Evolutionary conservation across 1,284 basidiomycete species (phyloP), one percentile per base, ranked within the genome.

Genomic region (Cutaneotrichosporon dermatis): DNA sequence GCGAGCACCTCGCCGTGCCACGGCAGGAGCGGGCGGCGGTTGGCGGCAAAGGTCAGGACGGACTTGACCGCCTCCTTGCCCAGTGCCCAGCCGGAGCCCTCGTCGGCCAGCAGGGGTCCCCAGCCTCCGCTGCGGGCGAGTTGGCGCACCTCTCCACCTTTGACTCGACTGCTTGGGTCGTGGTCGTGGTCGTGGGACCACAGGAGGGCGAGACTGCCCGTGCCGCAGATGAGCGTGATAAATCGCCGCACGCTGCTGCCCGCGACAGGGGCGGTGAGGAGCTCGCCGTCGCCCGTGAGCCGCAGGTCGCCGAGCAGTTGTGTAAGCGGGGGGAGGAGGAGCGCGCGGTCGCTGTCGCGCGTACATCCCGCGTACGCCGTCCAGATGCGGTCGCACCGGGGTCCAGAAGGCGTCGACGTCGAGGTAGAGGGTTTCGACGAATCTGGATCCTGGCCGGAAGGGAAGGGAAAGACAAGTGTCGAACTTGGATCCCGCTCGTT

Each of bases 81-180:
- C 25, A 65, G 34, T 2, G 55, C 37, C 58, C 59, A 61, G 4
- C 57, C 64, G 49, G 57, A 59, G n/a, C 64, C 64, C 37, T 60
- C 49, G 55, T 65, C 64, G 49, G 54, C 64, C 4, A 65, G 56
- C 6, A 65, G 45, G 13, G 59, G 45, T 5, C 64, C 64, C 64
- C 64, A 65, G 0, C 64, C 64, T 2, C 64, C 64, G 42, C 48
- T 53, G 8, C 64, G 53, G 0, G 25, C 51, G 3, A 45, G 42
- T 16, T 56, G 56, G 12, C 7, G 13, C 12, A 45, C 41, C n/a
- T 40, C 48, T 1, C 41, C 42, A 2, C 25, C 25, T 25, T 25
- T 25, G 25, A 25, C 25, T 25, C 25, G 25, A 25, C 25, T 25
- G 25, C 25, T 25, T 25, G 25, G 25, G 25, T 25, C 25, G 25